Conservation (phyloP, 108 stramenopile genomes). For the Cyclotella atomus region DNA sequence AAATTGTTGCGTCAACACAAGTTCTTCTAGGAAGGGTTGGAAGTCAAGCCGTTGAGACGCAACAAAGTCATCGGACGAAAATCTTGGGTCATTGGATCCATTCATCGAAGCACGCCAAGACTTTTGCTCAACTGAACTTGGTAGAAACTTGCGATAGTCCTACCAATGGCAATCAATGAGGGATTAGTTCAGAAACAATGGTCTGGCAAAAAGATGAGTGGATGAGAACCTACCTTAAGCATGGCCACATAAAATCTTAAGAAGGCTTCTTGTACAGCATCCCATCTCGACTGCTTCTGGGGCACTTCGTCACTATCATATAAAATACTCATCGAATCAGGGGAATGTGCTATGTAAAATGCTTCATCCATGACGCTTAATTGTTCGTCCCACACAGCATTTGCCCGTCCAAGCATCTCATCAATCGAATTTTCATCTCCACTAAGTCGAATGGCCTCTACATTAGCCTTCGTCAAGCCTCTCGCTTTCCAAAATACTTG, state of each 20-base stretch:
- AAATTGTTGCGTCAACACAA: constrained; percentile 86
- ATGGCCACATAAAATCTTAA: constrained; percentile 86
- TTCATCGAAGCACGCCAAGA: constrained; percentile 40
- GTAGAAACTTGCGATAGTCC: constrained; percentile 82
- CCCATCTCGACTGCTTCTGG: constrained; percentile 76
- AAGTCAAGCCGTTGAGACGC: constrained; percentile 68
- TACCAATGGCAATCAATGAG: neutral
- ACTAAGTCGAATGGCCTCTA: constrained; percentile 35
- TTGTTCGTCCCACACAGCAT: constrained; percentile 76
- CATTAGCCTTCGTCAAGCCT: constrained; percentile 60
- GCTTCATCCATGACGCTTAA: constrained; percentile 75
- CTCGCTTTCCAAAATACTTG: constrained; percentile 82
- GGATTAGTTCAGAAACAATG: neutral
- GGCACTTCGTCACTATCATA: constrained; percentile 34
- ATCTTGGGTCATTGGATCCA: constrained; percentile 21
- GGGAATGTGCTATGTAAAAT: constrained; percentile 76
- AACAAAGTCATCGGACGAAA: constrained; percentile 63
- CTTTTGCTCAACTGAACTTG: constrained; percentile 24
- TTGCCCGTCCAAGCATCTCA: constrained; percentile 41
- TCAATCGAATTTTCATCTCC: constrained; percentile 36
- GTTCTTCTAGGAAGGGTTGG: constrained; percentile 66
- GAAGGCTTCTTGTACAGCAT: constrained; percentile 90
- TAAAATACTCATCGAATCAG: constrained; percentile 58
- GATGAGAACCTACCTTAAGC: constrained; percentile 48
- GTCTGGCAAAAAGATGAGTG: neutral